Evolutionary conservation across 2,329 filamentous ascomycete genomes (phyloP).

Genomic region (Plectosphaerella cucumerina): DNA sequence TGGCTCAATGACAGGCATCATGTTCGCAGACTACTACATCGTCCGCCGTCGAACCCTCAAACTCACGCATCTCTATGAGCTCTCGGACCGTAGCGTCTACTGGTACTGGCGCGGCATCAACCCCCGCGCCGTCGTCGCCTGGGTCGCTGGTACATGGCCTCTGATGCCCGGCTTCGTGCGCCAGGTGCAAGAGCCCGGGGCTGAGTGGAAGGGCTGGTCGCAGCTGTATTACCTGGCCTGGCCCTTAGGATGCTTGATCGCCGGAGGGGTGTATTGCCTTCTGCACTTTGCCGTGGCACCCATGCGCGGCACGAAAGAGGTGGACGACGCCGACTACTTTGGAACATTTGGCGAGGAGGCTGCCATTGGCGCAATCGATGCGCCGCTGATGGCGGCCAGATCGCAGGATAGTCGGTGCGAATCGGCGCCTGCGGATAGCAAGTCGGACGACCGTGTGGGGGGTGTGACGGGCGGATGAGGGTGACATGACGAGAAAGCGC

Average conservation of each 20-base stretch:
- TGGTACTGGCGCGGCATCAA: constrained; percentile 18
- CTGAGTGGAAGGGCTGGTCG: constrained; percentile 17
- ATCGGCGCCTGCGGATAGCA: not conserved
- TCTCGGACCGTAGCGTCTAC: constrained; percentile 13
- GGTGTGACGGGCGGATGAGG: too few species aligned
- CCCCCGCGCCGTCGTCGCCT: constrained; percentile 14
- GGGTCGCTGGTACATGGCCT: constrained; percentile 14
- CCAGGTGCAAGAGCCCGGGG: constrained; percentile 11
- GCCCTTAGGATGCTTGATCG: constrained; percentile 15
- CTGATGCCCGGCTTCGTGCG: constrained; percentile 18
- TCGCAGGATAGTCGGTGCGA: not conserved
- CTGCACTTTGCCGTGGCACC: constrained; percentile 11
- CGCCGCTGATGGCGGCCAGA: not conserved
- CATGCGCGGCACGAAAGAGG: constrained; percentile 10
- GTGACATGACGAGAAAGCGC: too few species aligned
- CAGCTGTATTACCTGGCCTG: constrained; percentile 22
- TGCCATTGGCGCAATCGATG: not conserved
- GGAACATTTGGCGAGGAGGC: constrained; percentile 17
- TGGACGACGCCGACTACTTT: constrained; percentile 22
- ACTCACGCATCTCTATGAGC: constrained; percentile 28
- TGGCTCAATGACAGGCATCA: constrained; percentile 29
- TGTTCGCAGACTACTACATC: constrained; percentile 29
- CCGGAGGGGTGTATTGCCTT: constrained; percentile 15
- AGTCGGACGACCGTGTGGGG: too few species aligned
- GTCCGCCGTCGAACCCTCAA: constrained; percentile 27